Conservation (phyloP, 2,329 filamentous ascomycete genomes). For the Helotiales sp. region DNA sequence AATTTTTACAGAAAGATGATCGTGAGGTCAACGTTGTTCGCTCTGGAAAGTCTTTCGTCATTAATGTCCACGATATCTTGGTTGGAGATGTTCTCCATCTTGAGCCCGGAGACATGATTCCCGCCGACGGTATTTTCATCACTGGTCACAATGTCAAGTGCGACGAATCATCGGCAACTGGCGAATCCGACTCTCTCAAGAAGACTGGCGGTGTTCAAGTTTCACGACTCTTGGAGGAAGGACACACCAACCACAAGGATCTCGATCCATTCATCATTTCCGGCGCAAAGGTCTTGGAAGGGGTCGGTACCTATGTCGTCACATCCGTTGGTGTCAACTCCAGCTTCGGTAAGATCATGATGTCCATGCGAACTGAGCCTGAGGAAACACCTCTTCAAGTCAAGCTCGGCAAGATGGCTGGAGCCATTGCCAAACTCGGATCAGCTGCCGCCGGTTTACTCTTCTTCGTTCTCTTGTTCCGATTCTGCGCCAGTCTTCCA, state of each 20-base stretch:
- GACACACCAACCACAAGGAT: conserved; percentile 42
- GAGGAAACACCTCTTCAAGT: conserved; percentile 80
- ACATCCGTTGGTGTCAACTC: conserved; percentile 76
- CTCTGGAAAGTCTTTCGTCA: conserved; percentile 71
- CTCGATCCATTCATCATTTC: conserved; percentile 82
- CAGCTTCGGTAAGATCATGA: conserved; percentile 76
- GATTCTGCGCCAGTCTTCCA: conserved; percentile 70
- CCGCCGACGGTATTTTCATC: conserved; percentile 72
- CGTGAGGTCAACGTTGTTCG: conserved; percentile 75
- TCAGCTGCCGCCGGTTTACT: conserved; percentile 65
- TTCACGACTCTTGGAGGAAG: conserved; percentile 15
- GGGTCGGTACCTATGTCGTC: conserved; percentile 76
- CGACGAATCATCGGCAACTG: conserved; percentile 77
- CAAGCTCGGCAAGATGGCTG: conserved; percentile 76
- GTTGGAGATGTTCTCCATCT: conserved; percentile 76
- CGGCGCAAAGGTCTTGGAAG: conserved; percentile 77
- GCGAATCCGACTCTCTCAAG: conserved; percentile 64
- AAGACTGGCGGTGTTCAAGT: conserved; percentile 17
- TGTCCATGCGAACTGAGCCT: conserved; percentile 76
- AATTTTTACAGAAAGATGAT: conserved; percentile 63
- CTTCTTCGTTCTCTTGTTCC: conserved; percentile 79
- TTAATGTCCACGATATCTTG: conserved; percentile 72
- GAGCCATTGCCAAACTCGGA: conserved; percentile 77
- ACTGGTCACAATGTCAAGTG: conserved; percentile 70
- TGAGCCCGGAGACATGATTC: conserved; percentile 75